phyloP scores from a whole-genome alignment of 495 filamentous ascomycete genomes.

The Tuber melanosporum region DNA sequence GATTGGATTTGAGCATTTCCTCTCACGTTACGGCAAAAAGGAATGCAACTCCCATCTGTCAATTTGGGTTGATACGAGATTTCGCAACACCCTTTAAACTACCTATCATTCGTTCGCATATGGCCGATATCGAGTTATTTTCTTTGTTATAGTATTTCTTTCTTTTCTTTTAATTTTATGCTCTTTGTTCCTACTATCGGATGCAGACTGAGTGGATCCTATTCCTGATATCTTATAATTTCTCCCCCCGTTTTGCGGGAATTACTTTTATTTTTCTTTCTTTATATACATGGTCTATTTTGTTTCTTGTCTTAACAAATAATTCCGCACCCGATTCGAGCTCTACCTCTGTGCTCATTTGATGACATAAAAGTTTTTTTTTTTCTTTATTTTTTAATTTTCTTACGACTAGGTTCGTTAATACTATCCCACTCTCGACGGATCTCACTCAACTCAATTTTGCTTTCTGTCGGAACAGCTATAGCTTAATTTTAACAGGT shows the following conservation, averaged over 20 bases:
- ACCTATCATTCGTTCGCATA: not conserved
- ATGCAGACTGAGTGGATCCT: not conserved
- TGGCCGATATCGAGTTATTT: not conserved
- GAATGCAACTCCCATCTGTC: not conserved
- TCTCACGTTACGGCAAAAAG: not conserved
- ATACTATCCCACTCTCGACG: no score
- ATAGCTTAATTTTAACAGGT: no score
- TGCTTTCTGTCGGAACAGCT: no score
- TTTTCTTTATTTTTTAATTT: not conserved
- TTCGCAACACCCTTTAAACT: not conserved
- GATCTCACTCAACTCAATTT: no score
- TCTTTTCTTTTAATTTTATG: not conserved
- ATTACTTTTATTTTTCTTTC: not conserved
- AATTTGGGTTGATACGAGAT: not conserved
- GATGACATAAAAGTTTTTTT: not conserved
- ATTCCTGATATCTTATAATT: not conserved
- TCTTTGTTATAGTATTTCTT: not conserved
- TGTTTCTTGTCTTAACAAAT: not conserved
- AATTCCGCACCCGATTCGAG: not conserved
- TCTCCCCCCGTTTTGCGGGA: not conserved
- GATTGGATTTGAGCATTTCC: not conserved
- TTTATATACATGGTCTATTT: not conserved
- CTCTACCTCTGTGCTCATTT: not conserved
- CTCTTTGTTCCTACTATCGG: not conserved
- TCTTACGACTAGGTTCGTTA: not conserved